Base-by-base conservation (phyloP, 2,329 filamentous ascomycete genomes). In the Cordyceps javanica region DNA sequence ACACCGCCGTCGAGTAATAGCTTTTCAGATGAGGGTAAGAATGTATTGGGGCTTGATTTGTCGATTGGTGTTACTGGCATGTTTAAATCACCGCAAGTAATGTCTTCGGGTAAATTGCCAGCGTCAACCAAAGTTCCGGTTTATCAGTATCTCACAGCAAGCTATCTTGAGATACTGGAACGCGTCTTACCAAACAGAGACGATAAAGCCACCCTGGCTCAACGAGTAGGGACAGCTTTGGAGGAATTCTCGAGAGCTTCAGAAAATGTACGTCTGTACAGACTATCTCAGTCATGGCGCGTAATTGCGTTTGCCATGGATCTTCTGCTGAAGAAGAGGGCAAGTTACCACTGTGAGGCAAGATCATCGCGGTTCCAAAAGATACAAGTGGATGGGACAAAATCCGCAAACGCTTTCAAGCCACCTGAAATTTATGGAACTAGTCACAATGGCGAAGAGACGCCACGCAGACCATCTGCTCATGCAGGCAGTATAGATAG, bases 231-330 rank as follows among this genome's bases (percentile, higher is more conserved):
- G 1, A 60, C 63, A 2, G 82, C 85, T 9, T 71, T 86, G 60
- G 80, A 85, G 60, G 72, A 77, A 36, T 87, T 81, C 63, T 83
- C 82, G 3, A 72, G 69, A 25, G 78, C 80, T n/a, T 81, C 84
- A 2, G 82, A 86, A 62, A 72, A 70, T 3, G 77, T 80, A 21
- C 78, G 77, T 32, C 73, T 82, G 49, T 87, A 82, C 64, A 77
- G 84, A 1, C 73, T 87, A 0, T 82, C 84, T 5, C 84, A 87
- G 65, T 85, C 82, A 1, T 87, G 84, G 84, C 78, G 82, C 30
- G 75, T 86, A 13, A 65, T 87, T 21, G 77, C 79, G 0, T 85
- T 81, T 63, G 79, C 79, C 10, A 77, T 84, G 62, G 70, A 73
- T 21, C 68, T 85, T 13, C 72, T 87, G 1, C 72, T 87, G 2